These are phyloP conservation scores for Apiospora phragmitis DNA, from an alignment of 2,329 filamentous ascomycete species.

Conservation along the genomic window DNA sequence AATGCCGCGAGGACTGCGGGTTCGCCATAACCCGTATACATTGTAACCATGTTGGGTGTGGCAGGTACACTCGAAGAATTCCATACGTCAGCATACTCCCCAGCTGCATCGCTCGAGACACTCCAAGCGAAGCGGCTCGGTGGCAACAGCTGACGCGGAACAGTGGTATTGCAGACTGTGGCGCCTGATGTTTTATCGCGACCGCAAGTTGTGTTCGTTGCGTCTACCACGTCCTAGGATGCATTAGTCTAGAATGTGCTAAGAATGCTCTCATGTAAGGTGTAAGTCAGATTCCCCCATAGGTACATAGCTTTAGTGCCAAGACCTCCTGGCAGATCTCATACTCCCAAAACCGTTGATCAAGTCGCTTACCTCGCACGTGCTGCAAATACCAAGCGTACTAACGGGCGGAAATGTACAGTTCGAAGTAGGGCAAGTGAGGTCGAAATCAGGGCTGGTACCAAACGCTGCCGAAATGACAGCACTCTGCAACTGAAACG, in stretches of 20 bases:
- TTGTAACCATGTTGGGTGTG: background rate
- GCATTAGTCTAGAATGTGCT: background rate
- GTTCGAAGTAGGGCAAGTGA: slow-evolving; percentile 9
- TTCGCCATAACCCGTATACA: background rate
- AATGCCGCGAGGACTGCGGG: background rate
- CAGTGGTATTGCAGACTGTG: background rate
- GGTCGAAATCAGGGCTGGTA: background rate
- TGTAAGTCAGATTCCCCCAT: background rate
- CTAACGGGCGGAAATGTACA: slow-evolving; percentile 9
- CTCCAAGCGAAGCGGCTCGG: background rate
- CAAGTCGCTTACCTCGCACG: slow-evolving; percentile 1
- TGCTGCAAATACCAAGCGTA: slow-evolving; percentile 1
- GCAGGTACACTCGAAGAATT: background rate
- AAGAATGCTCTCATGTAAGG: background rate
- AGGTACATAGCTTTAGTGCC: background rate
- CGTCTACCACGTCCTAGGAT: background rate
- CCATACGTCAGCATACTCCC: background rate
- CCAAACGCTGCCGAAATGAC: slow-evolving; percentile 10
- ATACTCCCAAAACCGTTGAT: background rate
- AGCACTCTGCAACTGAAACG: slow-evolving; percentile 10
- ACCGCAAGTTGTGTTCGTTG: background rate
- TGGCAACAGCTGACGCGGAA: background rate
- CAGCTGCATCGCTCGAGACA: background rate
- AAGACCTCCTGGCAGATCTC: background rate
- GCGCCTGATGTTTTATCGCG: background rate